Base-by-base conservation (phyloP, 2,329 filamentous ascomycete species). In the Cyphellophora attinorum region DNA sequence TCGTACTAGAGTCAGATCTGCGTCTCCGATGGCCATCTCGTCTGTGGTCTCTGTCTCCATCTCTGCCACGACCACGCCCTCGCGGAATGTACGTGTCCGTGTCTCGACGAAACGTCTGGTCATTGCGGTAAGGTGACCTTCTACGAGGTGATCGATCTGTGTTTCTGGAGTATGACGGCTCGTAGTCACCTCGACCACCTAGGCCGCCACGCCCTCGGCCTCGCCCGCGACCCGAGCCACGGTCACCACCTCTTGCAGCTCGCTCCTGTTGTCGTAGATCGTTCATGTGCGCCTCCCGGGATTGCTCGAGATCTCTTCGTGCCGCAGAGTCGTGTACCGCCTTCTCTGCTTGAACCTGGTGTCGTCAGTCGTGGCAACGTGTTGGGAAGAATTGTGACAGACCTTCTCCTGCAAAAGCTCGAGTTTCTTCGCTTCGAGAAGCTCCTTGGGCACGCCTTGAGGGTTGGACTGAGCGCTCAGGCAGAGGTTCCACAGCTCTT, bases 381-480 rank as follows among this genome's bases (percentile, higher is more conserved):
- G 5, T 14, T 18, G n/a, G 6, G 19, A 13, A 11, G 3, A 8
- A 10, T 10, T 11, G n/a, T 12, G 18, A 21, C 17, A 18, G 19
- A 93, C 89, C 79, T 93, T 93, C 61, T 95, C 86, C 60, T 95
- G 85, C 42, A 91, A 85, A 31, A 98, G 67, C 60, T 98, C 91
- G 29, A 84, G 65, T 62, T 96, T 98, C 68, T 98, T 98, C 1
- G 89, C 88, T 57, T 98, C 91, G 3, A 98, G 65, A 27, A 98
- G 69, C 59, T 95, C 88, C 58, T 93, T 89, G 0, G 91, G 89
- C 10, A 98, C 86, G 35, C 91, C 91, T 55, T 91, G 82, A 0
- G 85, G 78, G 56, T 80, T 94, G 27, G 73, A 68, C 59, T 98
- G 91, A 6, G 86, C 91, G 57, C 88, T 95, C 29, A 98, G 64